Evolutionary conservation across 495 filamentous ascomycete genomes (phyloP).

Genomic region (Talaromyces nanjingensis): DNA sequence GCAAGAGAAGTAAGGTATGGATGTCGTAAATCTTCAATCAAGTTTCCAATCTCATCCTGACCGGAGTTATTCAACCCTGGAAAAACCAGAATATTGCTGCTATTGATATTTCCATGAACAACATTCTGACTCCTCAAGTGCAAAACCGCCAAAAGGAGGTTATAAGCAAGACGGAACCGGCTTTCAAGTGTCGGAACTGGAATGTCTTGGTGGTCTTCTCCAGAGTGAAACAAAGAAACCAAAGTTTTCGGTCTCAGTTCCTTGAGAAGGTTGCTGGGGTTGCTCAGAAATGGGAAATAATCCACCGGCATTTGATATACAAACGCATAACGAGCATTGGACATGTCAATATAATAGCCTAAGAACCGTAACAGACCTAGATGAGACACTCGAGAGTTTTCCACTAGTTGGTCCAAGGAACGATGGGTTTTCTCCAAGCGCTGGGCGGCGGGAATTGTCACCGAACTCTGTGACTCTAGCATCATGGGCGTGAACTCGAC

Average conservation of each 20-base stretch:
- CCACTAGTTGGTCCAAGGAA: constrained; percentile 37
- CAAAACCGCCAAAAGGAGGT: constrained; percentile 67
- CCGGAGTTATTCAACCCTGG: constrained; percentile 37
- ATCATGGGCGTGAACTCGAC: constrained; percentile 43
- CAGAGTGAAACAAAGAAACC: constrained; percentile 42
- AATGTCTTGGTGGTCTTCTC: constrained; percentile 33
- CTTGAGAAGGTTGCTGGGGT: constrained; percentile 36
- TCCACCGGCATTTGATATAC: constrained; percentile 74
- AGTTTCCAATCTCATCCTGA: constrained; percentile 30
- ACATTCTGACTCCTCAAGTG: constrained; percentile 69
- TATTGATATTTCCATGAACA: constrained; percentile 74
- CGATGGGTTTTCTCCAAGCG: constrained; percentile 35
- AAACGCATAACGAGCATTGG: constrained; percentile 68
- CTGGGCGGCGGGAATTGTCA: constrained; percentile 19
- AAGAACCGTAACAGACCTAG: constrained; percentile 63
- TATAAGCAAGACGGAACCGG: constrained; percentile 76
- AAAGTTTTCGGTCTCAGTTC: constrained; percentile 37
- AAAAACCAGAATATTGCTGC: constrained; percentile 75
- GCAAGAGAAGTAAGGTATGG: constrained; percentile 78
- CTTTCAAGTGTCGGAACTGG: constrained; percentile 59
- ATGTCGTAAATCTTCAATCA: constrained; percentile 54
- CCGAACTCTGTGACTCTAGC: constrained; percentile 24
- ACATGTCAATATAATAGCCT: constrained; percentile 80
- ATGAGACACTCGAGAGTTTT: constrained; percentile 49
- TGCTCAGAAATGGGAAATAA: constrained; percentile 39